phyloP scores from a whole-genome alignment of 1,284 basidiomycete genomes.

The Ceratobasidium sp. region DNA sequence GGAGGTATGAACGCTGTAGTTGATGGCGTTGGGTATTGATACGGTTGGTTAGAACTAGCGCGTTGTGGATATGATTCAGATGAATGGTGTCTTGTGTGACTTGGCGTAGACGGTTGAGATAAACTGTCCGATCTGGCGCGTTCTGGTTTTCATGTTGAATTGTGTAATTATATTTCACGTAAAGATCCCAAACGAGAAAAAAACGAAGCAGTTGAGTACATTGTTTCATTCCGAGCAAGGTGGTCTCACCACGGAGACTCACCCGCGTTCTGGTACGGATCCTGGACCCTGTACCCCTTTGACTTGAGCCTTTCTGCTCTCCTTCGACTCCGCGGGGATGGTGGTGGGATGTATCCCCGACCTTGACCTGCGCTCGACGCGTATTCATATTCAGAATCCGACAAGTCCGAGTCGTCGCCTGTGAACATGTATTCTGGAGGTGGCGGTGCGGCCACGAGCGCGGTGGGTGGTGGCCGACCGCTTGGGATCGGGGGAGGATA shows the following conservation, averaged over 20 bases:
- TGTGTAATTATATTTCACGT: not conserved
- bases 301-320: constrained; percentile 15
- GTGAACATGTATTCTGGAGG: not conserved
- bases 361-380: not conserved
- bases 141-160: not conserved
- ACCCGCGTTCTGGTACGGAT: constrained; percentile 27
- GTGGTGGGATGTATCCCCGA: constrained; percentile 15
- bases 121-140: not conserved
- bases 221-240: not conserved
- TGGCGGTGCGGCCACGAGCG: not conserved
- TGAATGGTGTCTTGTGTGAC: not conserved
- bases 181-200: not conserved
- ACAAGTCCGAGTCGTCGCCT: constrained; percentile 14
- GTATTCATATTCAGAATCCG: not conserved
- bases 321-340: constrained; percentile 11
- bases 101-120: not conserved
- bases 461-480: not conserved
- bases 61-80: too few species aligned
- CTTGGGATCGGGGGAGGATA: not conserved
- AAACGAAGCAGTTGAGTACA: constrained; percentile 1
- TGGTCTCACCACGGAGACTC: constrained; percentile 37
- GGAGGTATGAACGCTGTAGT: constrained; percentile 8
- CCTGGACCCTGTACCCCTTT: constrained; percentile 23
- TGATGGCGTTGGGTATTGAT: not conserved
- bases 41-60: not conserved